Conservation (phyloP, 176 grass and related monocot genomes). For the Coix lacrymajobi region DNA sequence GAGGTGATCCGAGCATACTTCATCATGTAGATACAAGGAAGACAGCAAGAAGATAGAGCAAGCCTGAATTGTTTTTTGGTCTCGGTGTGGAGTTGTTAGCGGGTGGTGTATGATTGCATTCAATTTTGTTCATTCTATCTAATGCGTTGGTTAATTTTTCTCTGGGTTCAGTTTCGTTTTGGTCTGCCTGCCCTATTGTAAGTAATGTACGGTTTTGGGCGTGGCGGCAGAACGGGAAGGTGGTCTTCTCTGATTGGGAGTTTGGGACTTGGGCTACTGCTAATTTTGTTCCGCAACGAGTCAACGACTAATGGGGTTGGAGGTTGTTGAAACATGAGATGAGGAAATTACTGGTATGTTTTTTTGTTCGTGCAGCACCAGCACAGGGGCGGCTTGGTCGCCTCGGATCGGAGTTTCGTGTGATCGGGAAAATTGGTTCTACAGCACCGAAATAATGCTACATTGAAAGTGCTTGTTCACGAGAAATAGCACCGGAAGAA, state of each 20-base stretch:
- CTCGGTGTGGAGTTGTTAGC: neutral
- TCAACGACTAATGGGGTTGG: neutral
- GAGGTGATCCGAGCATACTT: conserved; percentile 70
- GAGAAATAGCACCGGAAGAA: no score
- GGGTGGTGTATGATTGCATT: conserved; percentile 14
- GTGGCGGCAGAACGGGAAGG: neutral
- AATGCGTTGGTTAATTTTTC: neutral
- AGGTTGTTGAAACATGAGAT: neutral
- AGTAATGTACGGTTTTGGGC: conserved; percentile 35
- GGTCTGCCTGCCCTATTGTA: conserved; percentile 16
- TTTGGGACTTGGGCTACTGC: neutral
- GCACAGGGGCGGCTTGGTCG: neutral
- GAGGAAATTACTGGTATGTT: neutral
- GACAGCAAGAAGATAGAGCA: neutral
- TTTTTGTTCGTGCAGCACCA: neutral
- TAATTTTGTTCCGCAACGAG: neutral
- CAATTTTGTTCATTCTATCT: conserved; percentile 21
- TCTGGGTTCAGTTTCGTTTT: neutral
- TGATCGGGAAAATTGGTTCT: no score
- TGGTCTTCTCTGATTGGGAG: neutral
- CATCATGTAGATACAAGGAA: conserved; percentile 50
- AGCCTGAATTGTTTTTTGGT: neutral
- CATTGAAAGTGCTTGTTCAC: no score
- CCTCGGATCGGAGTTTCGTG: neutral
- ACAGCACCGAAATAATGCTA: no score